Base-by-base conservation (phyloP, 2,329 filamentous ascomycete genomes). In the Botryotinia calthae region DNA sequence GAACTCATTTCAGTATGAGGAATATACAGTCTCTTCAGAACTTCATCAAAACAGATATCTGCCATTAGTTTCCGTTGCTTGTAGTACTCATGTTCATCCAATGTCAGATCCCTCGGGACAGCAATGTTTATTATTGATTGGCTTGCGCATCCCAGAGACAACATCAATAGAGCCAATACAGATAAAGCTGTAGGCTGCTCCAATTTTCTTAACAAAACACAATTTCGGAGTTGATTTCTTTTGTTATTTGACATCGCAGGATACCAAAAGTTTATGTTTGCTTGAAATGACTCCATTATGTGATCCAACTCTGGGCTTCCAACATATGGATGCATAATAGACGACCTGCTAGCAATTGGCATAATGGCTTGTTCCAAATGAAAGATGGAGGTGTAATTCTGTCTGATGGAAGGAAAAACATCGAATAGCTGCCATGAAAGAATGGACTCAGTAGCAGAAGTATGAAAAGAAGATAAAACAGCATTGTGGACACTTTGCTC, bases 211-310 rank as follows among this genome's bases (percentile, higher is more conserved):
- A 61, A 42, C 25, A 64, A 31, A 20, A 61, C 64, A 31, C 44
- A 42, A 22, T 40, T n/a, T 44, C 71, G 58, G 1, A 67, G 40
- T 31, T 34, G 48, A 34, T 66, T 70, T 0, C 86, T 76, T 40
- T 83, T 84, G 0, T 75, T 73, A 61, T 81, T 81, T 0, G 85
- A 84, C 80, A 86, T 82, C 9, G 84, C 86, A 0, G 85, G 86
- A 72, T 87, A 87, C 84, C 85, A 87, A 65, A 86, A 87, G 77
- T 87, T 87, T 59, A 87, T 80, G 48, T 82, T 83, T 3, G 79
- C 78, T 73, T 85, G 82, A 63, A 87, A 87, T 0, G 84, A 82
- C 1, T 81, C 78, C 0, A 87, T 76, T 8, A 85, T 82, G 0
- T 77, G 77, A 25, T 83, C 81, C 2, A 86, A 78, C 10, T 87